Evolutionary conservation across 805 yeast species (phyloP).

Genomic region (Wickerhamomyces chaumierensis): DNA sequence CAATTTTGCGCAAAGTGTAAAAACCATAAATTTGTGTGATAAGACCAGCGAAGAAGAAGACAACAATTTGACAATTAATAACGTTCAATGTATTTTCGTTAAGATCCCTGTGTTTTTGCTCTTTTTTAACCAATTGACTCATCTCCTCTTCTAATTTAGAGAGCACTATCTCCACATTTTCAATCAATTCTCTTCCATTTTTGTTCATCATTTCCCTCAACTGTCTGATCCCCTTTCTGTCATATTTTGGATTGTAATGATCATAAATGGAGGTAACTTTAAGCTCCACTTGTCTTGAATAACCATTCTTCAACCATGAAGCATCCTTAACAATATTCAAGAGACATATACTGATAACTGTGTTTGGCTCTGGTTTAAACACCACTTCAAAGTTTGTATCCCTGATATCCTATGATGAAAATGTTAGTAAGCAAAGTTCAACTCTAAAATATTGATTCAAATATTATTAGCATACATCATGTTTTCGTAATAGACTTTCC

Average conservation of each 20-base stretch:
- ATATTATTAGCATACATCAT: not conserved
- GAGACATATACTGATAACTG: slow-evolving; percentile 18
- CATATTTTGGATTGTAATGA: slow-evolving; percentile 3
- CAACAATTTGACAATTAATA: slow-evolving; percentile 4
- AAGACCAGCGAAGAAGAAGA: slow-evolving; percentile 6
- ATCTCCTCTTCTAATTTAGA: slow-evolving; percentile 1
- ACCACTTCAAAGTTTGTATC: slow-evolving; percentile 5
- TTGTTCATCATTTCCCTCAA: not conserved
- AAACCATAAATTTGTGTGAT: slow-evolving; percentile 6
- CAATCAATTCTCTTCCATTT: not conserved
- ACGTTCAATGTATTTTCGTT: slow-evolving; percentile 11
- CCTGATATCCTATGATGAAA: slow-evolving; percentile 2
- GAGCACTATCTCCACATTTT: slow-evolving; percentile 1
- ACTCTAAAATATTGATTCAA: too few species aligned
- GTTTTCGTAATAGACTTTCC: slow-evolving; percentile 1
- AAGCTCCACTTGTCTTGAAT: not conserved
- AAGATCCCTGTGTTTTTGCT: slow-evolving; percentile 9
- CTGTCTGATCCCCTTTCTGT: not conserved
- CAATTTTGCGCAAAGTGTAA: slow-evolving; percentile 3
- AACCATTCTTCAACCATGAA: slow-evolving; percentile 23
- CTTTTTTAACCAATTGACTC: slow-evolving; percentile 6
- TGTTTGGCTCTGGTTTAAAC: slow-evolving; percentile 5
- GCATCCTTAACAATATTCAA: slow-evolving; percentile 20
- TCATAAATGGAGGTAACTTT: not conserved
- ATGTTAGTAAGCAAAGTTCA: too few species aligned